A percentile compares a stretch with the other conserved stretches of the same genome.
phyloP scores from a whole-genome alignment of 306 rosid genomes.

The Dalbergia oliveri region DNA sequence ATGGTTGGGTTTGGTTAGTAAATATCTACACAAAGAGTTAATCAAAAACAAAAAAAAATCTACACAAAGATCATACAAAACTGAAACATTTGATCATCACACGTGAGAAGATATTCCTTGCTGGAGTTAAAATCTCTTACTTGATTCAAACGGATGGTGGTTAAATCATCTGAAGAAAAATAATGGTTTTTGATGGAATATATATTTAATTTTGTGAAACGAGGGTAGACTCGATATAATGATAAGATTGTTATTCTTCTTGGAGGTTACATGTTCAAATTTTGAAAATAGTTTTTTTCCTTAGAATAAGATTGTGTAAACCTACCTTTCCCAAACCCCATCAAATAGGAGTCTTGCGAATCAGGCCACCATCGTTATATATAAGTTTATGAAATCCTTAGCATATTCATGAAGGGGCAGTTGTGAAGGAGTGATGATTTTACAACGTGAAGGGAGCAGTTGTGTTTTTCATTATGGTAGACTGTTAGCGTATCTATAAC shows the following conservation, averaged over 20 bases:
- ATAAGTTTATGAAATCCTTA: too few relatives aligned
- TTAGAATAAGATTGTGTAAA: too few relatives aligned
- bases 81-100: constrained; percentile 41
- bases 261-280: too few relatives aligned
- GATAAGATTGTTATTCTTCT: too few relatives aligned
- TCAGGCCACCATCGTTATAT: too few relatives aligned
- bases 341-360: rapidly evolving
- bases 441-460: too few relatives aligned
- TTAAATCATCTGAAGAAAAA: constrained; percentile 25
- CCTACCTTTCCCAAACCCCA: too few relatives aligned
- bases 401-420: constrained; percentile 35
- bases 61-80: constrained; percentile 40
- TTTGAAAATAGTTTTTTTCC: too few relatives aligned
- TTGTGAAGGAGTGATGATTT: too few relatives aligned
- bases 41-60: neutral
- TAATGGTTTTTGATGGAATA: constrained; percentile 32
- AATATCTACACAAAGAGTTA: neutral
- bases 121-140: constrained; percentile 44
- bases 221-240: too few relatives aligned
- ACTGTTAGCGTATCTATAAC: too few relatives aligned
- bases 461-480: too few relatives aligned
- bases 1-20: constrained; percentile 32
- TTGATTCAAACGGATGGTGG: constrained; percentile 39
- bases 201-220: constrained; percentile 23
- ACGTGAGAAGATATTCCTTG: constrained; percentile 47